These are phyloP conservation scores for Adenanthera pavonina DNA, from an alignment of 306 rosid species.

Conservation along the genomic window DNA sequence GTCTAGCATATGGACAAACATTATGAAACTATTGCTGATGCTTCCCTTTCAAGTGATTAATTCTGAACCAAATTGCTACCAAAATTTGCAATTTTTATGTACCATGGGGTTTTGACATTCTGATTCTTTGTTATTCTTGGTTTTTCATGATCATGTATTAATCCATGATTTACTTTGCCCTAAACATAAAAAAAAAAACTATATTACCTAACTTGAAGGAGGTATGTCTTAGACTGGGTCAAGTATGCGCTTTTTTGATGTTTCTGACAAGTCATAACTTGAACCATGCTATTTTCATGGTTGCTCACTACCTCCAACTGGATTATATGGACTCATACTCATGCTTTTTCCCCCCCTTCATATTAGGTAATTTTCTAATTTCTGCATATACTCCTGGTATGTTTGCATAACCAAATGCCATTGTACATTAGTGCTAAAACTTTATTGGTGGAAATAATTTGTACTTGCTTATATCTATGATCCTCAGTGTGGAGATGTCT, in stretches of 20 bases:
- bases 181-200: constrained; percentile 8
- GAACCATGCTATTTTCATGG: neutral
- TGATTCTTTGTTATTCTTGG: constrained; percentile 30
- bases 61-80: neutral
- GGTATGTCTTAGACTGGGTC: neutral
- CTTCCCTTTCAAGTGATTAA: neutral
- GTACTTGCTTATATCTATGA: neutral
- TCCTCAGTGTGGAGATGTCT: neutral
- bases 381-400: neutral
- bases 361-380: neutral
- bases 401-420: neutral
- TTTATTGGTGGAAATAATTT: neutral
- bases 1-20: neutral
- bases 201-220: neutral
- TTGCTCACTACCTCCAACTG: neutral
- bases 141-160: neutral
- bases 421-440: neutral
- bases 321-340: neutral
- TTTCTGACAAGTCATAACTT: neutral
- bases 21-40: neutral
- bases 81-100: neutral
- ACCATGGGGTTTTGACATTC: neutral
- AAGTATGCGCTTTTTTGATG: neutral
- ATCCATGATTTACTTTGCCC: constrained; percentile 16
- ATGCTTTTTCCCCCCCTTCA: neutral